Conservation (phyloP, 208 protist species). For the Trypanosoma cruzi region DNA sequence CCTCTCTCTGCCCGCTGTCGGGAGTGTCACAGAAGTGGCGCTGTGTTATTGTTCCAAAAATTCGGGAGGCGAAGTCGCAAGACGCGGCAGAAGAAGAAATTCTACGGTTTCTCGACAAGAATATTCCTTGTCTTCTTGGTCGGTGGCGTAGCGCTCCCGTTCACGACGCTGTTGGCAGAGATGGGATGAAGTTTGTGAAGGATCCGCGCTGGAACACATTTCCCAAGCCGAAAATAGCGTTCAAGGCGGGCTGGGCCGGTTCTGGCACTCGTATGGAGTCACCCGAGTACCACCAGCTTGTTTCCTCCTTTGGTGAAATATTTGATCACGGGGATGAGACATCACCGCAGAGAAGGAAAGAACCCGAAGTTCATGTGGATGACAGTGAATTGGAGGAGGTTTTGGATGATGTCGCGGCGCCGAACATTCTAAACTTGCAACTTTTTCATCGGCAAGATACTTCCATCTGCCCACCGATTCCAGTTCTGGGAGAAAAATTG, state of each 20-base stretch:
- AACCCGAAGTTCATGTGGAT: constrained; percentile 21
- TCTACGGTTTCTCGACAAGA: constrained; percentile 56
- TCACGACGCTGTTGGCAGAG: constrained; percentile 37
- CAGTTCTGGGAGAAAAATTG: constrained; percentile 60
- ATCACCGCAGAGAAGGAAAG: constrained; percentile 15
- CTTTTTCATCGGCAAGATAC: constrained; percentile 81
- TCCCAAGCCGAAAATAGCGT: constrained; percentile 79
- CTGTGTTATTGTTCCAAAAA: constrained; percentile 69
- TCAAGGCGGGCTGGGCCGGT: constrained; percentile 77
- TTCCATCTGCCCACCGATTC: constrained; percentile 51
- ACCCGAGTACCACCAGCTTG: constrained; percentile 69
- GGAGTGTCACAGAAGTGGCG: constrained; percentile 81
- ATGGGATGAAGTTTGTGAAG: constrained; percentile 61
- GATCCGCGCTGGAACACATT: constrained; percentile 60
- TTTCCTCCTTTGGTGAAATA: constrained; percentile 78
- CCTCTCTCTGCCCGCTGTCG: constrained; percentile 32
- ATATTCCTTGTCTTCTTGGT: constrained; percentile 55
- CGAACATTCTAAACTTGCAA: constrained; percentile 74
- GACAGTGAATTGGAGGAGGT: background rate
- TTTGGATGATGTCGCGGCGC: constrained; percentile 16
- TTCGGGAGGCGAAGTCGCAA: constrained; percentile 8
- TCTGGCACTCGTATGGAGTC: constrained; percentile 76
- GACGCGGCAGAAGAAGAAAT: constrained; percentile 34
- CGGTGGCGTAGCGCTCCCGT: constrained; percentile 27
- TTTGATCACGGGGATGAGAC: constrained; percentile 41